Evolutionary conservation across 2,329 filamentous ascomycete species (phyloP).

Genomic region (Colletotrichum sojae): DNA sequence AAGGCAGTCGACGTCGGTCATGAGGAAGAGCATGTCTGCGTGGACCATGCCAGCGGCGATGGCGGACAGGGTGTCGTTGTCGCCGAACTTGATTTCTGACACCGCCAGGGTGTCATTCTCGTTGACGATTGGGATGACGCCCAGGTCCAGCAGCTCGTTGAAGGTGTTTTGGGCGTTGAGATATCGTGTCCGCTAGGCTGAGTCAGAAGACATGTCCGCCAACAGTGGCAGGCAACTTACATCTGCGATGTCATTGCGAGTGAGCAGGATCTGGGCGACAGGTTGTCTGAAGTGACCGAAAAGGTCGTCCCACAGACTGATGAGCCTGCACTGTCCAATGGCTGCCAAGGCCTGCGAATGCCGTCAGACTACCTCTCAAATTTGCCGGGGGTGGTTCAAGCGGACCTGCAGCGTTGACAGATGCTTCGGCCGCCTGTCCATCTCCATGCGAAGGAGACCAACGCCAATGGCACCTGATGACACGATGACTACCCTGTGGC

Average conservation of each 20-base stretch:
- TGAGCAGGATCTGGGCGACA: constrained; percentile 94
- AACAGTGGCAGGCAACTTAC: constrained; percentile 60
- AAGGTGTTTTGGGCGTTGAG: constrained; percentile 97
- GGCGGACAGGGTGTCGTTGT: constrained; percentile 97
- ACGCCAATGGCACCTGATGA: constrained; percentile 98
- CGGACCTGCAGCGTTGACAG: constrained; percentile 85
- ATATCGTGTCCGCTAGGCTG: constrained; percentile 83
- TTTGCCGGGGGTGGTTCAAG: not conserved
- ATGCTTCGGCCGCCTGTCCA: constrained; percentile 89
- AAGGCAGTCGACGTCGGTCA: constrained; percentile 98
- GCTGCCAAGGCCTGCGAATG: constrained; percentile 82
- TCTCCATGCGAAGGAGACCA: constrained; percentile 89
- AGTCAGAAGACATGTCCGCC: constrained; percentile 42
- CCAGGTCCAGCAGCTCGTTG: constrained; percentile 89
- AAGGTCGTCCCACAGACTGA: constrained; percentile 94
- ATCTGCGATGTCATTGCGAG: constrained; percentile 96
- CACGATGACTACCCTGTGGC: constrained; percentile 94
- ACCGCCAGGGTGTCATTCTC: constrained; percentile 98
- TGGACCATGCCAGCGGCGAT: constrained; percentile 98
- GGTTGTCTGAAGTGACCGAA: constrained; percentile 91
- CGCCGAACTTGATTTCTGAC: constrained; percentile 98
- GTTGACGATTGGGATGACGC: constrained; percentile 97
- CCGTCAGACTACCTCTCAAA: constrained; percentile 11
- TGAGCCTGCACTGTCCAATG: constrained; percentile 94
- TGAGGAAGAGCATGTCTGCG: constrained; percentile 95